These are phyloP conservation scores for Cordyceps cateniannulata DNA, from an alignment of 2,329 filamentous ascomycete genomes.

Conservation along the genomic window DNA sequence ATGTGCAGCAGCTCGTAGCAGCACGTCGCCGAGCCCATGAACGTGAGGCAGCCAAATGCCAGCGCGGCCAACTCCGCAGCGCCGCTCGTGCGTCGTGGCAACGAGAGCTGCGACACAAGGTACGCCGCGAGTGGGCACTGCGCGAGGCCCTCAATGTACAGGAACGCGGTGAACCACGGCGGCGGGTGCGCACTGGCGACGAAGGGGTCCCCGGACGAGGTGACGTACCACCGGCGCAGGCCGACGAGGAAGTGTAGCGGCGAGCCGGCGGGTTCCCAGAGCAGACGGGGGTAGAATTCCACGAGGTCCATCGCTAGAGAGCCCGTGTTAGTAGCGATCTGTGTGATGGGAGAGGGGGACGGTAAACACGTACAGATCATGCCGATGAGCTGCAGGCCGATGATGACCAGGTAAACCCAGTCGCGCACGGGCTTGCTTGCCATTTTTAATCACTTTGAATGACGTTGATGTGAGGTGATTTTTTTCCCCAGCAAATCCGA, in stretches of 20 bases:
- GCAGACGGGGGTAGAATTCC: conserved; percentile 42
- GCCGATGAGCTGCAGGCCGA: conserved; percentile 27
- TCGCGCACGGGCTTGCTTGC: conserved; percentile 21
- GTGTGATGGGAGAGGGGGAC: background rate
- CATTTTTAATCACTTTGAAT: background rate
- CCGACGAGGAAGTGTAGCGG: conserved; percentile 42
- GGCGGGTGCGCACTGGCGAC: conserved; percentile 28
- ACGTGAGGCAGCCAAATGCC: conserved; percentile 44
- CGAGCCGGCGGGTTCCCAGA: conserved; percentile 34
- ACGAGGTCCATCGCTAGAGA: conserved; percentile 47
- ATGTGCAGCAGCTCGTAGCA: conserved; percentile 44
- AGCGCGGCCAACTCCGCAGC: conserved; percentile 43
- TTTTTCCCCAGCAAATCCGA: background rate
- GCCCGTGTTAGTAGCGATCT: background rate
- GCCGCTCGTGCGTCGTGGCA: conserved; percentile 30
- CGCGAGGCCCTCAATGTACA: conserved; percentile 43
- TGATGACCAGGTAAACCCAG: conserved; percentile 29
- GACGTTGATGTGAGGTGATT: background rate
- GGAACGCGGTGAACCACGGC: conserved; percentile 46
- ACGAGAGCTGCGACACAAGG: conserved; percentile 35
- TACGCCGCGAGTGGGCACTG: conserved; percentile 46
- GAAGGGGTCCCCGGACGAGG: conserved; percentile 47
- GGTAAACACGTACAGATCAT: conserved; percentile 30
- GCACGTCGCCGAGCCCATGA: conserved; percentile 45
- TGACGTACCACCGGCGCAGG: conserved; percentile 41